Evolutionary conservation across 2,329 filamentous ascomycete species (phyloP).

Genomic region (Claviceps maximensis): DNA sequence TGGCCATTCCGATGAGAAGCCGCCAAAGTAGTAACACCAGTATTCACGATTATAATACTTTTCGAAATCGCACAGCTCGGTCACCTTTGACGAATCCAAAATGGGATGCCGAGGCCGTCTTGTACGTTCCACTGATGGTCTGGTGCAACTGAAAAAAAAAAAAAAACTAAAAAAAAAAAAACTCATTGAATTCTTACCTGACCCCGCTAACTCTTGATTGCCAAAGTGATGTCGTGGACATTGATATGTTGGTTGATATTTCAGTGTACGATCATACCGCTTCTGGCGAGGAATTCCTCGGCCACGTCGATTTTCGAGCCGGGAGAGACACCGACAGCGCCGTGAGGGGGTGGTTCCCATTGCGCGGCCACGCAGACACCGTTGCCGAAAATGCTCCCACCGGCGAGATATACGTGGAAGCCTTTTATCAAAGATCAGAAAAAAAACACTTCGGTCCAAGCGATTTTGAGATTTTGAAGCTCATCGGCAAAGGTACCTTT

Average conservation of each 20-base stretch:
- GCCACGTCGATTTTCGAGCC: slow-evolving; percentile 71
- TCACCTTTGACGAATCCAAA: slow-evolving; percentile 64
- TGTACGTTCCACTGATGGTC: slow-evolving; percentile 46
- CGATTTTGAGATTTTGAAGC: slow-evolving; percentile 89
- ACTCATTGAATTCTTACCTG: not conserved
- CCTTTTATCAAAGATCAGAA: slow-evolving; percentile 73
- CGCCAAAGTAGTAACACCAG: slow-evolving; percentile 95
- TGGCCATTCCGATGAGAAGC: slow-evolving; percentile 95
- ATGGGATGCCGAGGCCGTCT: slow-evolving; percentile 91
- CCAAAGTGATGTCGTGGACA: slow-evolving; percentile 76
- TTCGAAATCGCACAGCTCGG: slow-evolving; percentile 44
- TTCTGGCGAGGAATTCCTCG: slow-evolving; percentile 79
- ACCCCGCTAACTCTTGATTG: slow-evolving; percentile 7
- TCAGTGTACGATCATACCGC: slow-evolving; percentile 79
- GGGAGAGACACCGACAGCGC: slow-evolving; percentile 53
- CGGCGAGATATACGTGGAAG: slow-evolving; percentile 80
- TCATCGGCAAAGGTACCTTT: slow-evolving; percentile 97
- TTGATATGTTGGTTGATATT: slow-evolving; percentile 79
- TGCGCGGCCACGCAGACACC: slow-evolving; percentile 64
- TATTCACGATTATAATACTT: slow-evolving; percentile 49
- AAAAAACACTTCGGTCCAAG: slow-evolving; percentile 88
- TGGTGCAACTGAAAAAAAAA: not conserved
- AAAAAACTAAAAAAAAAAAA: not conserved
- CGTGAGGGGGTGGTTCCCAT: slow-evolving; percentile 72
- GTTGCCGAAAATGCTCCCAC: slow-evolving; percentile 58